A percentile compares a stretch with the other conserved stretches of the same genome.
Conservation (phyloP, 805 yeast genomes). For the Kodamaea kaohsiungensis region DNA sequence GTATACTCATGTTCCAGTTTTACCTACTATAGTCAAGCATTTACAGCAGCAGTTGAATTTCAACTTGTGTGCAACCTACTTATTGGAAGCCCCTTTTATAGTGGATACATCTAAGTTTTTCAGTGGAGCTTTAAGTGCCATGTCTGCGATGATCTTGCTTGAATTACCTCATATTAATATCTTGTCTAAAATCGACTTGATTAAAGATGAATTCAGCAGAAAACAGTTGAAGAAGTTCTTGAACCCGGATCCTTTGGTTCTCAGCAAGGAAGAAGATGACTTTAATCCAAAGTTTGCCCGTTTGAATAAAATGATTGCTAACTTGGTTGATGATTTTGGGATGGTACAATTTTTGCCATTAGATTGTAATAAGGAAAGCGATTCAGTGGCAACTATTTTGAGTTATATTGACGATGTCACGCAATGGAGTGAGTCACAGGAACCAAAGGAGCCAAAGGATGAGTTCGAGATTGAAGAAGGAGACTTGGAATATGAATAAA, state of each 20-base stretch:
- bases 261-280: constrained; percentile 44
- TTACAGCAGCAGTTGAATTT: constrained; percentile 77
- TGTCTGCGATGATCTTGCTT: constrained; percentile 95
- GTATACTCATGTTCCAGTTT: constrained; percentile 90
- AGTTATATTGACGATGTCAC: constrained; percentile 96
- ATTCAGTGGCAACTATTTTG: constrained; percentile 75
- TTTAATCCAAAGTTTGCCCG: constrained; percentile 61
- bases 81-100: constrained; percentile 92
- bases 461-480: constrained; percentile 16
- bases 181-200: constrained; percentile 81
- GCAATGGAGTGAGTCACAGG: constrained; percentile 96
- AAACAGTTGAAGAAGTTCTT: constrained; percentile 79
- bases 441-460: constrained; percentile 91
- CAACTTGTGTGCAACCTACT: constrained; percentile 87
- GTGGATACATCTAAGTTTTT: constrained; percentile 90
- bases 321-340: constrained; percentile 93
- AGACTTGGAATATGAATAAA: constrained; percentile 6
- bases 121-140: constrained; percentile 93
- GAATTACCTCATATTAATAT: constrained; percentile 95
- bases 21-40: constrained; percentile 88
- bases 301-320: constrained; percentile 81
- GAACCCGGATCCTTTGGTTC: constrained; percentile 86
- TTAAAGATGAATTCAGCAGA: constrained; percentile 74
- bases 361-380: constrained; percentile 67
- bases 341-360: constrained; percentile 97